Base-by-base conservation (phyloP, 2,329 filamentous ascomycete species). In the Fusarium sp. region DNA sequence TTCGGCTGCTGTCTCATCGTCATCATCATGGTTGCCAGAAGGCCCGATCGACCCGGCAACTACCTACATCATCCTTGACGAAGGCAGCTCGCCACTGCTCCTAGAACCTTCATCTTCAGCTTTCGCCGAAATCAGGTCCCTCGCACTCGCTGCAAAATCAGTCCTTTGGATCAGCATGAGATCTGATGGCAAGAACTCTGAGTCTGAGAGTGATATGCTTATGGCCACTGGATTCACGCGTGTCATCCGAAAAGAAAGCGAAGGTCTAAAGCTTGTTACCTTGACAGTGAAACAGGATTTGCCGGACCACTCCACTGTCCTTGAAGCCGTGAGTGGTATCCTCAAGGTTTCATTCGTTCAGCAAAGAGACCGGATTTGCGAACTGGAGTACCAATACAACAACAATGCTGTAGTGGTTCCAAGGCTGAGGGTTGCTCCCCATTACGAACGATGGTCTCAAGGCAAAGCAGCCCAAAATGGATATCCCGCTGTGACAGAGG, bases 241-340 rank as follows among this genome's bases (percentile, higher is more conserved):
- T n/a, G 71, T 72, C 9, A 45, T 71, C 9, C 57, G 71, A 69
- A 43, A 71, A 74, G 49, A 74, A 65, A 42, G 33, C 53, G 3
- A 54, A 51, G 11, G 59, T 72, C 38, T 40, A 40, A 40, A 40
- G 38, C 38, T 40, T 40, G 38, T 40, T 19, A 40, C 38, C 19
- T 22, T 40, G 17, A 40, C 38, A 22, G 19, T 40, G 3, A 40
- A 22, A 40, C 38, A 40, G 7, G n/a, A 40, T 13, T 21, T 40
- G 13, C 38, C 38, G 5, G 38, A 40, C 17, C 17, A 40, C 38
- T 40, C 17, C 17, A 9, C 38, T 40, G 19, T 22, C 4, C 38
- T 40, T 22, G 19, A 40, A 40, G 38, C 38, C 9, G 11, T 40
- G 3, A 21, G 19, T 22, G 38, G 38, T 21, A 40, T 40, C 8